phyloP scores from a whole-genome alignment of 805 yeast species.

The Starmerella ratchasimensis region DNA sequence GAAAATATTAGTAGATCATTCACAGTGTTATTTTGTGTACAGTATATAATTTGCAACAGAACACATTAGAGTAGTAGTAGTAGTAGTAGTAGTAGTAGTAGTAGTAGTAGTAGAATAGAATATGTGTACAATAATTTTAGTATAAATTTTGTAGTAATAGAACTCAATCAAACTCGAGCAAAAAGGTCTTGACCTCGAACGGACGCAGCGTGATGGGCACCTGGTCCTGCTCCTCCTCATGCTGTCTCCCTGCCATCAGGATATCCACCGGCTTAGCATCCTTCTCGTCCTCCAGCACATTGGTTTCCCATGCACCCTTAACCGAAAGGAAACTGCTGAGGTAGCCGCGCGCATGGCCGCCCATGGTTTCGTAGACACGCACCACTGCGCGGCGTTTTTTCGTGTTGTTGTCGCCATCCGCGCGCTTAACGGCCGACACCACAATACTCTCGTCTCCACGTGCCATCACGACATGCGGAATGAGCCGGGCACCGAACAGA shows the following conservation, averaged over 20 bases:
- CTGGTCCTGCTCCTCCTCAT: conserved; percentile 18
- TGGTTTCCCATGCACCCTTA: conserved; percentile 38
- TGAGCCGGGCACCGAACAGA: conserved; percentile 1
- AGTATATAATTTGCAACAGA: too few relatives aligned
- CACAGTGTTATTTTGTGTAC: too few relatives aligned
- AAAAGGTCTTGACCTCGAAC: conserved; percentile 62
- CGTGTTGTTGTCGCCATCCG: conserved; percentile 59
- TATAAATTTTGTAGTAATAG: too few relatives aligned
- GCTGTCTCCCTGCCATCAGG: conserved; percentile 9
- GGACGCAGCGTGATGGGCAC: conserved; percentile 40
- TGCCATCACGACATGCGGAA: conserved; percentile 10
- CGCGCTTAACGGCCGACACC: conserved; percentile 68
- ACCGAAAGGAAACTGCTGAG: conserved; percentile 39
- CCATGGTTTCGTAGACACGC: conserved; percentile 76
- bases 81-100: too few relatives aligned
- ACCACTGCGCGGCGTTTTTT: conserved; percentile 44
- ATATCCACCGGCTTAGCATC: conserved; percentile 23
- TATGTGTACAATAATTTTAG: too few relatives aligned
- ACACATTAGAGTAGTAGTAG: too few relatives aligned
- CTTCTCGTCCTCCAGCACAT: conserved; percentile 30
- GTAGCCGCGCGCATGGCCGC: conserved; percentile 53
- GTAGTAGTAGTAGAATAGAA: too few relatives aligned
- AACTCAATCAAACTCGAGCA: conserved; percentile 29
- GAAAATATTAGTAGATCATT: too few relatives aligned
- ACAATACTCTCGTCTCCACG: conserved; percentile 47